phyloP scores from a whole-genome alignment of 495 filamentous ascomycete species.

The Xylaria sp. region DNA sequence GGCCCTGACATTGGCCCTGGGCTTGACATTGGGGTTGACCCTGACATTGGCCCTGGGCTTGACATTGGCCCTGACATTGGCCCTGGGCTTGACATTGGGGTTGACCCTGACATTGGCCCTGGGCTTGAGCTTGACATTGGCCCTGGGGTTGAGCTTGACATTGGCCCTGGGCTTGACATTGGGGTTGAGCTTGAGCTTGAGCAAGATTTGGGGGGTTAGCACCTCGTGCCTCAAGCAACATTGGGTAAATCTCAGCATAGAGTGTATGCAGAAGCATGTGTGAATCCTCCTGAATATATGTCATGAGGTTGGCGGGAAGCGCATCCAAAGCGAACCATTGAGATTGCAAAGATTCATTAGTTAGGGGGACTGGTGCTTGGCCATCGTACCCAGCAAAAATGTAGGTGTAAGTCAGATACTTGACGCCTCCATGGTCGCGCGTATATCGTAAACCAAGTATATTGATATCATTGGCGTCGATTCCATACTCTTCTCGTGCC shows the following conservation, averaged over 20 bases:
- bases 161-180: too few relatives aligned
- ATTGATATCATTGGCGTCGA: not conserved
- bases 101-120: too few relatives aligned
- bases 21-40: too few relatives aligned
- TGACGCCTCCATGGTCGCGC: conserved; percentile 18
- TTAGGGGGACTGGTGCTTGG: not conserved
- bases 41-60: too few relatives aligned
- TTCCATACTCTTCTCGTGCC: not conserved
- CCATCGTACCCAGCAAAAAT: conserved; percentile 23
- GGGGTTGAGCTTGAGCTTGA: not conserved
- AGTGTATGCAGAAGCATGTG: not conserved
- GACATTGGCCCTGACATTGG: too few relatives aligned
- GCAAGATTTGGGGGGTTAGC: not conserved
- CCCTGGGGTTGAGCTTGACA: too few relatives aligned
- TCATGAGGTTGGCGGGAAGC: conserved; percentile 17
- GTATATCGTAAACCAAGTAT: not conserved
- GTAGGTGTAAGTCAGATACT: conserved; percentile 18
- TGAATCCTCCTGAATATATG: not conserved
- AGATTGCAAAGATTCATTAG: not conserved
- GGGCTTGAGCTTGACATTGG: too few relatives aligned
- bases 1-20: too few relatives aligned
- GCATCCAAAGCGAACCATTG: conserved; percentile 18
- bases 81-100: too few relatives aligned
- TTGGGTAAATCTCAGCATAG: not conserved
- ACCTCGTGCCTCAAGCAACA: not conserved